Percentiles rank a stretch among this genome's conserved stretches.
phyloP scores from a whole-genome alignment of 192 early-diverging fungal genomes.

The Umbelopsis sp. region DNA sequence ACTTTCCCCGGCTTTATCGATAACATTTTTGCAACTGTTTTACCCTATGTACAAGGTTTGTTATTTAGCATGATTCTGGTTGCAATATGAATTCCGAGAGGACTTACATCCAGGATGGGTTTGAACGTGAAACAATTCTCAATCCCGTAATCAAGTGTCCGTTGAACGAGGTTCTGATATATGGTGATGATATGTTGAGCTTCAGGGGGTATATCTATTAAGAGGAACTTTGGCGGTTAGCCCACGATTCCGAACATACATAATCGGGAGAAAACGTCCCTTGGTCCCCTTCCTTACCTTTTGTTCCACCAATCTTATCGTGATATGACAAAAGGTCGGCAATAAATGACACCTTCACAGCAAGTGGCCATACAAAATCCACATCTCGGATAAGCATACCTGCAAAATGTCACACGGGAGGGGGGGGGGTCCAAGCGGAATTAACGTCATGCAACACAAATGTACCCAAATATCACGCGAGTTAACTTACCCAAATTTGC shows the following conservation, averaged over 20 bases:
- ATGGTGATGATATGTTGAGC: slow-evolving; percentile 16
- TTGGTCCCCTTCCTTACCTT: slow-evolving; percentile 1
- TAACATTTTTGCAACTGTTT: slow-evolving; percentile 59
- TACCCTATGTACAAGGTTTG: slow-evolving; percentile 56
- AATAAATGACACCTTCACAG: slow-evolving; percentile 49
- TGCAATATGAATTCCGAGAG: neutral
- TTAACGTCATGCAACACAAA: slow-evolving; percentile 14
- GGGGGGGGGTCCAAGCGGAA: too few species aligned
- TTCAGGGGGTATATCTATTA: slow-evolving; percentile 1
- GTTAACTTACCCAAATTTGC: slow-evolving; percentile 29
- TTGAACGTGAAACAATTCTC: slow-evolving; percentile 49
- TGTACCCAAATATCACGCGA: neutral
- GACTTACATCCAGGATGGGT: slow-evolving; percentile 49
- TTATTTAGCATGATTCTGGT: neutral
- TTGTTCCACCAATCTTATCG: slow-evolving; percentile 17
- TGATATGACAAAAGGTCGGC: slow-evolving; percentile 43
- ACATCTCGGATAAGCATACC: slow-evolving; percentile 65
- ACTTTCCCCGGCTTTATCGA: slow-evolving; percentile 73
- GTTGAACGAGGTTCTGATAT: slow-evolving; percentile 36
- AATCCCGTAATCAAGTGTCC: slow-evolving; percentile 41
- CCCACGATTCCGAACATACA: too few species aligned
- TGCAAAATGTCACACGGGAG: slow-evolving; percentile 1
- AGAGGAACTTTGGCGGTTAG: neutral
- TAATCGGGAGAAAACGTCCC: neutral
- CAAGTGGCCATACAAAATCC: slow-evolving; percentile 55